phyloP scores from a whole-genome alignment of 305 asterid species.

The Solanum hybrid region DNA sequence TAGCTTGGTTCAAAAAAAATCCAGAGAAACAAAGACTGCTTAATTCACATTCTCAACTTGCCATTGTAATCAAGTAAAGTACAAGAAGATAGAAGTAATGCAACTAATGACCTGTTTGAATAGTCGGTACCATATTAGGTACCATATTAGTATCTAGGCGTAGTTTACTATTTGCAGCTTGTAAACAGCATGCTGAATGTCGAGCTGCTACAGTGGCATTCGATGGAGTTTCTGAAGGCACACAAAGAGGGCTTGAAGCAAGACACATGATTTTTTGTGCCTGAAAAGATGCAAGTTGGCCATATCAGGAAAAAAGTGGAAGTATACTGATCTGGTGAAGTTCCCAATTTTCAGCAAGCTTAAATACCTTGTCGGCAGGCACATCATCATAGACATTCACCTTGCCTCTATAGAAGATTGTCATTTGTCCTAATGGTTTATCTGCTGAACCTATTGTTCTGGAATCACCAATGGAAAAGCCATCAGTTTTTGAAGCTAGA shows the following conservation, averaged over 20 bases:
- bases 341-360: slow-evolving; percentile 1
- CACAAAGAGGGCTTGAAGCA: slow-evolving; percentile 58
- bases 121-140: slow-evolving; percentile 38
- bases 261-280: slow-evolving; percentile 58
- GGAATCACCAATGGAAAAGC: slow-evolving; percentile 11
- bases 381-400: slow-evolving; percentile 82
- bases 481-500: slow-evolving; percentile 5
- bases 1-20: not conserved
- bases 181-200: slow-evolving; percentile 36
- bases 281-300: slow-evolving; percentile 26
- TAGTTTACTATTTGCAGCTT: slow-evolving; percentile 24
- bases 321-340: not conserved
- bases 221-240: slow-evolving; percentile 39
- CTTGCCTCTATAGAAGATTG: slow-evolving; percentile 79
- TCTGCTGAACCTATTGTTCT: slow-evolving; percentile 38
- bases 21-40: not conserved
- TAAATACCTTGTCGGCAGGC: slow-evolving; percentile 72
- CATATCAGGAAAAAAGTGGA: not conserved
- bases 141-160: slow-evolving; percentile 34
- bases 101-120: slow-evolving; percentile 45
- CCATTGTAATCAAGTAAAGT: not conserved
- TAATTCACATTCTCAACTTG: not conserved
- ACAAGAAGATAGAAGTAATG: not conserved
- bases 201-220: slow-evolving; percentile 33
- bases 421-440: slow-evolving; percentile 64